Conservation (phyloP, 805 yeast species). For the Candida wancherniae region DNA sequence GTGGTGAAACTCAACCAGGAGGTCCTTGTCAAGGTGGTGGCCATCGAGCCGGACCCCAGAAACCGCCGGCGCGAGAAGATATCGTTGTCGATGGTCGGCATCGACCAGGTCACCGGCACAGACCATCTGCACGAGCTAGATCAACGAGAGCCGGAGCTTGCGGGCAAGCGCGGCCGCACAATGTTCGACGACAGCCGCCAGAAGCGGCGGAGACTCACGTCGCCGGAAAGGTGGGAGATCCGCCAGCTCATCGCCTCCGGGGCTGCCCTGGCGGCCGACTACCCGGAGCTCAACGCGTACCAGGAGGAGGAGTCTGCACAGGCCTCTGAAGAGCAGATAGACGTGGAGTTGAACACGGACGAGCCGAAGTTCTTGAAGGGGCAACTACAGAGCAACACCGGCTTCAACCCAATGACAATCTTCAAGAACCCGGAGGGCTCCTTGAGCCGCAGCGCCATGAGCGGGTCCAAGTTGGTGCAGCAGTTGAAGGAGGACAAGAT, state of each 20-base stretch:
- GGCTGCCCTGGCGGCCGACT: slow-evolving; percentile 59
- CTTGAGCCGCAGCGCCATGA: slow-evolving; percentile 65
- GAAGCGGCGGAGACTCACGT: slow-evolving; percentile 48
- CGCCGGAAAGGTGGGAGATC: slow-evolving; percentile 90
- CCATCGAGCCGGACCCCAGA: slow-evolving; percentile 11
- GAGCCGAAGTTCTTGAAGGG: slow-evolving; percentile 73
- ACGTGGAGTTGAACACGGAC: slow-evolving; percentile 65
- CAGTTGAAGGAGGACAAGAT: slow-evolving; percentile 58
- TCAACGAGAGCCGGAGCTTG: neutral
- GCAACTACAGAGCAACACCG: slow-evolving; percentile 35
- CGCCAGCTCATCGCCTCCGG: slow-evolving; percentile 80
- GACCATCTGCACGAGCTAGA: slow-evolving; percentile 25
- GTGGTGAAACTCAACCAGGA: slow-evolving; percentile 51
- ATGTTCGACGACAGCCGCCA: slow-evolving; percentile 6
- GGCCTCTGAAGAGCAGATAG: slow-evolving; percentile 46
- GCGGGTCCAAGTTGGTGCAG: slow-evolving; percentile 65
- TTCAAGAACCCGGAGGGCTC: slow-evolving; percentile 76
- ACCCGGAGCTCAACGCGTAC: slow-evolving; percentile 49
- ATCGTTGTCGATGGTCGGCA: slow-evolving; percentile 61
- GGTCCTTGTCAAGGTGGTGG: slow-evolving; percentile 58
- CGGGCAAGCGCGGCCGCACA: slow-evolving; percentile 12
- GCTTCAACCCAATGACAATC: slow-evolving; percentile 49
- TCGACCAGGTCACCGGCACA: slow-evolving; percentile 67
- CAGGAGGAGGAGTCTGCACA: slow-evolving; percentile 17
- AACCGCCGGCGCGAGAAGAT: slow-evolving; percentile 29